These are phyloP conservation scores for Lactuca saligna DNA, from an alignment of 129 eudicot species.

Conservation along the genomic window DNA sequence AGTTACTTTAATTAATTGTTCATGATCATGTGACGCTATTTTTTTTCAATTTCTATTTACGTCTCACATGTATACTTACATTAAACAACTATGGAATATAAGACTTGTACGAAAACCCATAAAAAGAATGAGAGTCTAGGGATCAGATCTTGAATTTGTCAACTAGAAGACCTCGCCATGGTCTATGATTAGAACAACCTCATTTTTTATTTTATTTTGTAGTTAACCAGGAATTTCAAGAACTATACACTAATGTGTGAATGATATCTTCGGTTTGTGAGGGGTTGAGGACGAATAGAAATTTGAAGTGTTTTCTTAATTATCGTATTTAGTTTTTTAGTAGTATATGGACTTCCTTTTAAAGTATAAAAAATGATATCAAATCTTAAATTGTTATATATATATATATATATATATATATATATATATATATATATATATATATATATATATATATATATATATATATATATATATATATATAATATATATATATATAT, in stretches of 20 bases:
- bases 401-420: no score
- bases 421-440: no score
- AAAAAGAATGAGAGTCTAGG: conserved; percentile 35
- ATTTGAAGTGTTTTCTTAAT: no score
- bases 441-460: no score
- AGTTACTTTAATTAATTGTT: no score
- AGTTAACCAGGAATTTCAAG: background rate
- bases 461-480: no score
- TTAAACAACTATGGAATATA: conserved; percentile 26
- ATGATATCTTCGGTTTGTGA: background rate
- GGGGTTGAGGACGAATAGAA: background rate
- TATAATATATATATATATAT: no score
- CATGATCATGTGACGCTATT: no score
- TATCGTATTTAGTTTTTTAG: no score
- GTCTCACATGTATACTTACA: background rate
- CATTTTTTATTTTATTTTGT: conserved; percentile 2
- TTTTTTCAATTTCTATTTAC: no score
- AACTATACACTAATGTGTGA: background rate
- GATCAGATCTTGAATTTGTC: conserved; percentile 73
- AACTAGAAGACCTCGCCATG: conserved; percentile 47
- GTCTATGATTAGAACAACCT: conserved; percentile 26
- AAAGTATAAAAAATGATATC: no score
- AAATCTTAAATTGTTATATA: no score
- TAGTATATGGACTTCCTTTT: background rate
- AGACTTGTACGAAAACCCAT: conserved; percentile 52